Base-by-base conservation (phyloP, 306 rosid genomes). In the Potentilla sterilis region DNA sequence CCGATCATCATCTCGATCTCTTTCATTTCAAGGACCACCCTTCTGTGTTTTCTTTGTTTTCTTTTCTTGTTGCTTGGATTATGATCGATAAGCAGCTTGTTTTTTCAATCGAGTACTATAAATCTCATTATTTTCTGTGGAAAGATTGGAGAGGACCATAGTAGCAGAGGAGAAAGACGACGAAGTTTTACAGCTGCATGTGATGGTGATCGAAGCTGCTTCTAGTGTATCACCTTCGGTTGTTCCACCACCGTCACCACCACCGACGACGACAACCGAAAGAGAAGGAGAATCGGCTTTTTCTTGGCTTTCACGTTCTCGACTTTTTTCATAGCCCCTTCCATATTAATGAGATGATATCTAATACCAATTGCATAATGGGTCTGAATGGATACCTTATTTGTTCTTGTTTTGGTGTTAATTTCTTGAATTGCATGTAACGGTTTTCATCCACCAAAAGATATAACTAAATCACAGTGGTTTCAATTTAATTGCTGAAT, bases 181-280 rank as follows among this genome's bases (percentile, higher is more conserved):
- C 92, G 81, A 70, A n/a, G 68, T 79, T 55, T 55, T 83, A 79
- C 81, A 90, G 87, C 85, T 84, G 61, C 61, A 21, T 55, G 83
- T 83, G 85, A 87, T 63, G 83, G 76, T 71, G 85, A 89, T 81
- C 89, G 84, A 89, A 80, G 84, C 85, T 79, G 73, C 83, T 16
- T 64, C 69, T 35, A 2, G 67, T 16, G 7, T 35, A 18, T 22
- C 46, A 18, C 69, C 69, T 15, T 64, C 46, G 47, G 46, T 64
- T 38, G 28, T 15, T 18, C 64, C 67, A 70, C 81, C 81, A 72
- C 72, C 62, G 32, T 67, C 76, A 12, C 77, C 78, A 68, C 81
- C 75, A 63, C 75, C 81, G 44, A 28, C 67, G 67, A 55, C 67
- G 62, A 22, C 24, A 42, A 49, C 44, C 4, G 28, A 14, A 55